Percentiles rank a stretch among this genome's conserved stretches.
Evolutionary conservation across 148 eudicot species (phyloP).

Genomic region (Nepenthes mirabilis): DNA sequence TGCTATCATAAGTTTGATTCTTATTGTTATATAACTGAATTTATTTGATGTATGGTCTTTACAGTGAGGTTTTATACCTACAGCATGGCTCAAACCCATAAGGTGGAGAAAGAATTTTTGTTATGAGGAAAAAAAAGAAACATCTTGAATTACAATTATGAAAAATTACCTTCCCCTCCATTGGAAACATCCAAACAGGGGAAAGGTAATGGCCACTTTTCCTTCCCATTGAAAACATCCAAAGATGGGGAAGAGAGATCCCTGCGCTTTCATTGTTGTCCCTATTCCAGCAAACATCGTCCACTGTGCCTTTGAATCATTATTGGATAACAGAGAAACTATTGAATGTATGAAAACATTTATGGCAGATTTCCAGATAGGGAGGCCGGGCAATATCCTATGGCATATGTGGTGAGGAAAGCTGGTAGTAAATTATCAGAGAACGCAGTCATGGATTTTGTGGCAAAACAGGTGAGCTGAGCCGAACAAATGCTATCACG

Average conservation of each 20-base stretch:
- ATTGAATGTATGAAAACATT: neutral
- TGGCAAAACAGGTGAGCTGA: conserved; percentile 59
- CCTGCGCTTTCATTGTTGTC: neutral
- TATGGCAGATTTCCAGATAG: conserved; percentile 67
- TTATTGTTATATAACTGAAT: too few species aligned
- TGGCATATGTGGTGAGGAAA: conserved; percentile 91
- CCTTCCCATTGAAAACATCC: neutral
- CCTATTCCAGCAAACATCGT: neutral
- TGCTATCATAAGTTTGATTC: too few species aligned
- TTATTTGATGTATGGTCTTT: too few species aligned
- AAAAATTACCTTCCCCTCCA: neutral
- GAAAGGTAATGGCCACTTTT: neutral
- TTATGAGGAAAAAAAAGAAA: too few species aligned
- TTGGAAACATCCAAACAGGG: neutral
- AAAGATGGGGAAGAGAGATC: neutral
- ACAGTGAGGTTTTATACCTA: too few species aligned
- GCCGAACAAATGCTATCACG: neutral
- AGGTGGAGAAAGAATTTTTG: too few species aligned
- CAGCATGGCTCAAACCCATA: too few species aligned
- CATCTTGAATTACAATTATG: neutral
- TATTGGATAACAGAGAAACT: too few species aligned
- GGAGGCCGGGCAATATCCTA: conserved; percentile 82
- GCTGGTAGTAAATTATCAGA: conserved; percentile 39
- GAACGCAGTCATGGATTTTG: conserved; percentile 61
- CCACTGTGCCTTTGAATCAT: too few species aligned